Percentiles rank a stretch among this genome's conserved stretches.
phyloP scores from a whole-genome alignment of 2,329 filamentous ascomycete species.

The Aspergillus ochraceus region DNA sequence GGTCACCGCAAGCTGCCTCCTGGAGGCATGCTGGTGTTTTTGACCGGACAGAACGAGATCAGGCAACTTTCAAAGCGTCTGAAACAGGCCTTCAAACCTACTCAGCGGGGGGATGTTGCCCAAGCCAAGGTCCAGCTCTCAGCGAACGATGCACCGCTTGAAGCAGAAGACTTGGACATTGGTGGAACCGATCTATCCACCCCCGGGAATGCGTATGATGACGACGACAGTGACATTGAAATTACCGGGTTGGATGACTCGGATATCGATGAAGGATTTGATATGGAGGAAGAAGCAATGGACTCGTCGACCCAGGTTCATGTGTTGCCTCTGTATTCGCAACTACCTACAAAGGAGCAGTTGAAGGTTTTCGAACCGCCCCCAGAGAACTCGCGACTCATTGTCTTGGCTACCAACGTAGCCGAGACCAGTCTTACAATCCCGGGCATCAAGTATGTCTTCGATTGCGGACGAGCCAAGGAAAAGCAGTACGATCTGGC shows the following conservation, averaged over 20 bases:
- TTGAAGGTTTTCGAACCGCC: slow-evolving; percentile 83
- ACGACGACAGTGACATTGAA: slow-evolving; percentile 57
- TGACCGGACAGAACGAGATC: slow-evolving; percentile 94
- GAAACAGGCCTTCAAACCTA: slow-evolving; percentile 65
- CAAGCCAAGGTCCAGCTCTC: slow-evolving; percentile 72
- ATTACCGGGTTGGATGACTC: slow-evolving; percentile 62
- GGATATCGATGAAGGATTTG: slow-evolving; percentile 63
- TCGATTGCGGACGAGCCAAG: slow-evolving; percentile 90
- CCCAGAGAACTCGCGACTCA: slow-evolving; percentile 77
- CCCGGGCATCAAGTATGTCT: slow-evolving; percentile 90
- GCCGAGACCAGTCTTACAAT: slow-evolving; percentile 97
- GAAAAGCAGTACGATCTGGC: slow-evolving; percentile 84
- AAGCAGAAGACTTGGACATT: slow-evolving; percentile 85
- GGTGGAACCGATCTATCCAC: slow-evolving; percentile 55
- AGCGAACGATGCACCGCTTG: slow-evolving; percentile 73
- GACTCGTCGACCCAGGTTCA: slow-evolving; percentile 71
- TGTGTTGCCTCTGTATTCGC: slow-evolving; percentile 89
- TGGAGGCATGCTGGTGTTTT: slow-evolving; percentile 88
- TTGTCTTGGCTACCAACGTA: slow-evolving; percentile 93
- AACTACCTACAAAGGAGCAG: slow-evolving; percentile 87
- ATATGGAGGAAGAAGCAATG: slow-evolving; percentile 62
- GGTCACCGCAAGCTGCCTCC: slow-evolving; percentile 88
- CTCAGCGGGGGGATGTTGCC: slow-evolving; percentile 48
- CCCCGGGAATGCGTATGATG: slow-evolving; percentile 54
- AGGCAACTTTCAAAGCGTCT: slow-evolving; percentile 76